Evolutionary conservation across 768 basidiomycete genomes (phyloP).

Genomic region (Xanthoconium purpureum): DNA sequence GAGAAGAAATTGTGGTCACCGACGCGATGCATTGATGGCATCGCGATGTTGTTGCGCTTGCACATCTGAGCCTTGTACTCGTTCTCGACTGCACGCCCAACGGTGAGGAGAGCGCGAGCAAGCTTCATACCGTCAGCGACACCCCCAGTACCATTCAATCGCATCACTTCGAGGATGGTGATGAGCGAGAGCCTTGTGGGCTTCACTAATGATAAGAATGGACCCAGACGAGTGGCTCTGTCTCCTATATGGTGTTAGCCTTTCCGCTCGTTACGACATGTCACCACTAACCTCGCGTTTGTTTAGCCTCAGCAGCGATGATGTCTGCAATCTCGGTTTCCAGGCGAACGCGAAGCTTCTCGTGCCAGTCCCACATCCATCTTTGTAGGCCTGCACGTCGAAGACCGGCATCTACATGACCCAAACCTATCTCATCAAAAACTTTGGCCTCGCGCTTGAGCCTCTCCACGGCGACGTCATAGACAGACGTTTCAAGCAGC

Average conservation of each 20-base stretch:
- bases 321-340: constrained; percentile 51
- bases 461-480: constrained; percentile 75
- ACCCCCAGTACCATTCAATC: constrained; percentile 71
- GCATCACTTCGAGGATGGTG: constrained; percentile 87
- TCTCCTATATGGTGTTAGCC: constrained; percentile 6
- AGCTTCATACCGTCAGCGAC: constrained; percentile 88
- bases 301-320: constrained; percentile 33
- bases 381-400: constrained; percentile 52
- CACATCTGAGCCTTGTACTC: constrained; percentile 88
- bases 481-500: constrained; percentile 80
- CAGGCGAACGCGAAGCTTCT: constrained; percentile 50
- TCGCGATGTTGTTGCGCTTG: constrained; percentile 55
- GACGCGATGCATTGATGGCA: constrained; percentile 36
- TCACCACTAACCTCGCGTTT: constrained; percentile 18
- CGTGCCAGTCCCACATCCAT: constrained; percentile 90
- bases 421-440: constrained; percentile 58
- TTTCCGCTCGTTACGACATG: background rate
- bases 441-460: constrained; percentile 59
- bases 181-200: constrained; percentile 81
- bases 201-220: constrained; percentile 73
- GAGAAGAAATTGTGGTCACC: constrained; percentile 49
- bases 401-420: constrained; percentile 40
- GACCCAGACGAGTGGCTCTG: constrained; percentile 42
- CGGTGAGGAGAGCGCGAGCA: constrained; percentile 69
- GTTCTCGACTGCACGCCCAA: constrained; percentile 83